phyloP scores from a whole-genome alignment of 2,329 filamentous ascomycete genomes.

The Beauveria caledonica region DNA sequence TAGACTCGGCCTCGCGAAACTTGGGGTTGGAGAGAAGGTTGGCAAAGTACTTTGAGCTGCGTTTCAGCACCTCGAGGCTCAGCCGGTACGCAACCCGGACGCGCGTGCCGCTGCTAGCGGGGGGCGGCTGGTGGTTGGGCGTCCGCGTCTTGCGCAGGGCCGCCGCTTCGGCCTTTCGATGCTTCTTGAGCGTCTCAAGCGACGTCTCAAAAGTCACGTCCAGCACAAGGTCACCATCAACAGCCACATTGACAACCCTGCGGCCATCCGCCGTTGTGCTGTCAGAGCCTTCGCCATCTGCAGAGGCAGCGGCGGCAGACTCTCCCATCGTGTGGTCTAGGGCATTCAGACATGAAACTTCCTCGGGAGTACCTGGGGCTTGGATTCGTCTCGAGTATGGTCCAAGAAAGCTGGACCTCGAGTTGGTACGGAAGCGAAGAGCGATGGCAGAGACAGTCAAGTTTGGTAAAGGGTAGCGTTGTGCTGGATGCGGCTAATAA shows the following conservation, averaged over 20 bases:
- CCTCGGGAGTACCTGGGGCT: not conserved
- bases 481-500: no score
- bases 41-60: slow-evolving; percentile 61
- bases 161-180: slow-evolving; percentile 30
- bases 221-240: slow-evolving; percentile 56
- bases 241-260: slow-evolving; percentile 41
- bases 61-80: slow-evolving; percentile 45
- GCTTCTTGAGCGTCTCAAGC: slow-evolving; percentile 38
- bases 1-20: slow-evolving; percentile 53
- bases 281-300: slow-evolving; percentile 22
- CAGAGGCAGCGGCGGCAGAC: slow-evolving; percentile 22
- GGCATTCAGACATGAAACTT: slow-evolving; percentile 5
- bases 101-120: slow-evolving; percentile 26
- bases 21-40: slow-evolving; percentile 55
- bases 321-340: slow-evolving; percentile 21
- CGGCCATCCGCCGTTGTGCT: slow-evolving; percentile 21
- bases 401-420: not conserved
- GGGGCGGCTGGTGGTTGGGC: slow-evolving; percentile 19
- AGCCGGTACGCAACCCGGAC: slow-evolving; percentile 50
- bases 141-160: slow-evolving; percentile 22
- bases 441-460: not conserved
- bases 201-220: slow-evolving; percentile 58
- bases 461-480: not conserved
- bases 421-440: not conserved
- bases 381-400: no score